phyloP scores from a whole-genome alignment of 805 yeast species.

The Candida insectorum region DNA sequence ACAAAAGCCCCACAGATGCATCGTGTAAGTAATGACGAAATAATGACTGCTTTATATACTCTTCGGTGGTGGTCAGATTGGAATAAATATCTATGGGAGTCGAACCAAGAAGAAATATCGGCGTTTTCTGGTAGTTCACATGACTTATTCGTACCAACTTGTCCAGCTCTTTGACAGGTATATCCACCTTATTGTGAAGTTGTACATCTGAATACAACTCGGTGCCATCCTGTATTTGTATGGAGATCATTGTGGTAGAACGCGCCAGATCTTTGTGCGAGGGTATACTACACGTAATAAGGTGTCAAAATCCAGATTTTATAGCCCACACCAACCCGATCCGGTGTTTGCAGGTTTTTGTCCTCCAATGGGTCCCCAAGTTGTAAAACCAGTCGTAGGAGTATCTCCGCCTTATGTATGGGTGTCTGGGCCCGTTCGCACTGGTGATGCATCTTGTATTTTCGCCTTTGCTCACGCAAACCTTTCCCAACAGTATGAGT shows the following conservation, averaged over 20 bases:
- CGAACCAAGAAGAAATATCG: constrained; percentile 20
- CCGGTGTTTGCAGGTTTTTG: no score
- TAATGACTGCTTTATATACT: constrained; percentile 19
- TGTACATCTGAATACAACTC: constrained; percentile 18
- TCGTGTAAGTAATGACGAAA: constrained; percentile 5
- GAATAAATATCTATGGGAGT: constrained; percentile 22
- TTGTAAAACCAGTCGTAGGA: no score
- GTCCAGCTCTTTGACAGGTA: constrained; percentile 5
- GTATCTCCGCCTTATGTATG: no score
- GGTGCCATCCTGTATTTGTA: constrained; percentile 6
- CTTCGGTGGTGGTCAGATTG: constrained; percentile 11
- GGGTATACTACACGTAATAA: no score
- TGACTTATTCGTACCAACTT: constrained; percentile 6
- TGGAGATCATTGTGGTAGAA: constrained; percentile 6
- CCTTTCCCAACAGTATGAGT: no score
- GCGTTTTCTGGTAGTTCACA: constrained; percentile 19
- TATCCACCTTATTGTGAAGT: constrained; percentile 14
- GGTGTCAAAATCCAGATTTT: no score
- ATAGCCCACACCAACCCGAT: no score
- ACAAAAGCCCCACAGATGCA: constrained; percentile 18
- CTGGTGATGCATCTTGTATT: no score
- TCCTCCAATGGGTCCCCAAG: no score
- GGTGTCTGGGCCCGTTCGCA: no score
- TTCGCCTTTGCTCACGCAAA: no score
- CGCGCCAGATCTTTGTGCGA: no score